Conservation (phyloP, 306 rosid species). For the Quercus ilex region DNA sequence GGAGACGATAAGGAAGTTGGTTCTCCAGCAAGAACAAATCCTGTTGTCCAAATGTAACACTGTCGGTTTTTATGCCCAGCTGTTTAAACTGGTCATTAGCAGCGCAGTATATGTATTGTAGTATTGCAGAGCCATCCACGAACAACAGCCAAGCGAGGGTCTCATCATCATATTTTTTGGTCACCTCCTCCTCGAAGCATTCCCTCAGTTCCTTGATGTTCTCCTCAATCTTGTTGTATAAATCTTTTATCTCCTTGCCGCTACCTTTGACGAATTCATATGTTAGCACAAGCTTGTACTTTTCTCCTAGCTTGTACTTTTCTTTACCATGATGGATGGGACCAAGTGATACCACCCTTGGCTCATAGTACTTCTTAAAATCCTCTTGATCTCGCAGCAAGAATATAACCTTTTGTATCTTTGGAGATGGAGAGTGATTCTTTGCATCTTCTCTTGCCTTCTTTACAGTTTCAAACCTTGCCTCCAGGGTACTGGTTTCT, state of each 20-base stretch:
- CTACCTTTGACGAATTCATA: background rate
- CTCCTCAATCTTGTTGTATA: background rate
- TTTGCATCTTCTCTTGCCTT: background rate
- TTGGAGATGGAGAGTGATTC: background rate
- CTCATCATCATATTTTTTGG: background rate
- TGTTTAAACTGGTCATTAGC: accelerated
- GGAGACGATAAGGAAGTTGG: constrained; percentile 20
- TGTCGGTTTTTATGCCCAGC: background rate
- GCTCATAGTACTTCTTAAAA: background rate
- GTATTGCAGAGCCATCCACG: constrained; percentile 19
- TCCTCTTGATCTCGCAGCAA: background rate
- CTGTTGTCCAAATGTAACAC: background rate
- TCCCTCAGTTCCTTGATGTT: background rate
- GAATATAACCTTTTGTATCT: constrained; percentile 13
- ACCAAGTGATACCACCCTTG: constrained; percentile 15
- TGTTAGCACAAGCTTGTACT: background rate
- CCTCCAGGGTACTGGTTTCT: background rate
- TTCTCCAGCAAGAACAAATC: constrained; percentile 34
- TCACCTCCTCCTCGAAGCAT: constrained; percentile 1
- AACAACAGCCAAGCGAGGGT: constrained; percentile 13
- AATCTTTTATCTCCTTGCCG: accelerated
- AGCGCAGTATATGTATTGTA: background rate
- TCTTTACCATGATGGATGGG: constrained; percentile 12
- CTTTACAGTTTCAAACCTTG: background rate
- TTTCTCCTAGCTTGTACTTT: background rate